Base-by-base conservation (phyloP, 1,139 yeast genomes). In the Blastobotrys illinoisensis region DNA sequence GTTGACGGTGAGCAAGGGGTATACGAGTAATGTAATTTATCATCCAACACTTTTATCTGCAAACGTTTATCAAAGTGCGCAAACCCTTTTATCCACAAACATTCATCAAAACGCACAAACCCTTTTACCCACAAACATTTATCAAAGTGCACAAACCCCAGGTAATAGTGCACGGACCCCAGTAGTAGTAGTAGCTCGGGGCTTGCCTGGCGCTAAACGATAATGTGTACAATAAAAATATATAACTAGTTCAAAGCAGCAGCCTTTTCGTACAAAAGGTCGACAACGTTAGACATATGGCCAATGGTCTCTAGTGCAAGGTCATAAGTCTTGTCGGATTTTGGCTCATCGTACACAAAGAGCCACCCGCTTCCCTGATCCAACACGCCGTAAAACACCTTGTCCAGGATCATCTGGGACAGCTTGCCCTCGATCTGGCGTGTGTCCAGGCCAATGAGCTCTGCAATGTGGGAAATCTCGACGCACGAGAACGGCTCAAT, bases 311-410 rank as follows among this genome's bases (percentile, higher is more conserved):
- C 95, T 62, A 93, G 80, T 44, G 96, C 88, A 50, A 93, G 84
- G 61, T 87, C 95, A 67, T 93, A 95, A 48, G 95, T 85, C 46
- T 90, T 88, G 71, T 93, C 98, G 59, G 84, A 82, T 67, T 82
- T 83, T 49, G 97, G 97, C 67, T 91, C 89, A 58, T 89, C 95
- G 67, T 88, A 93, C 56, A 93, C 83, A 63, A 90, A 85, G 63
- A 93, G 80, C 97, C 98, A 93, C 5, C 99, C 99, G 69, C 91
- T 91, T 48, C 99, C 99, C 75, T 93, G 99, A 71, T 93, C 99
- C 64, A 93, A 78, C 48, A 95, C 98, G 49, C 99, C 99, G 67
- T 86, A 87, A 65, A 95, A 89, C 14, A 91, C 88, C 68, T 89
- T 87, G 71, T 93, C 99, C 64, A 93, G 79, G 64, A 93, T 93